Percentiles rank a stretch among this genome's conserved stretches.
Conservation (phyloP, 2,329 filamentous ascomycete genomes). For the Apiospora koreana region DNA sequence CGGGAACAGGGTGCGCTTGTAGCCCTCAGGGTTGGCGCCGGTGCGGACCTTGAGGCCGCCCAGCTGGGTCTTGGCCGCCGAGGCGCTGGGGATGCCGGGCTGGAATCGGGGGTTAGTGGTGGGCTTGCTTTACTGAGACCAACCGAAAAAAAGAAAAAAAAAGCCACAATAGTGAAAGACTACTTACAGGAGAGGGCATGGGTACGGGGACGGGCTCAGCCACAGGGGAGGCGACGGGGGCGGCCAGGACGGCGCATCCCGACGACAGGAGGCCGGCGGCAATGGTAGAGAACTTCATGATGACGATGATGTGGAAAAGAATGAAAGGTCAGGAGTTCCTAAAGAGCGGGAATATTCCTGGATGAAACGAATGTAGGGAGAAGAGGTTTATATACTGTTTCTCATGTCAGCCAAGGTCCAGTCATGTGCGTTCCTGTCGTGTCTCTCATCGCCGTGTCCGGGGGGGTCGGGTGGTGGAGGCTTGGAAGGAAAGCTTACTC, state of each 20-base stretch:
- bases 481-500: neutral
- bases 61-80: slow-evolving; percentile 60
- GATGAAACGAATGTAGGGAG: neutral
- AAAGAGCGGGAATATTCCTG: neutral
- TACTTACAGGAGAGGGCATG: slow-evolving; percentile 28
- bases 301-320: slow-evolving; percentile 8
- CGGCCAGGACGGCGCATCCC: slow-evolving; percentile 24
- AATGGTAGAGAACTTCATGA: slow-evolving; percentile 26
- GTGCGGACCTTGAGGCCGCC: slow-evolving; percentile 58
- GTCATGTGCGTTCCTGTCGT: neutral
- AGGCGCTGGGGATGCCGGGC: slow-evolving; percentile 63
- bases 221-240: slow-evolving; percentile 18
- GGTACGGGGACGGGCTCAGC: slow-evolving; percentile 16
- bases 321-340: neutral
- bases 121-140: neutral
- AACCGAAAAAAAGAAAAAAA: no score
- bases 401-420: neutral
- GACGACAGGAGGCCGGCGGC: slow-evolving; percentile 27
- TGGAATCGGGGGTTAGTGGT: slow-evolving; percentile 21
- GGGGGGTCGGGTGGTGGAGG: neutral
- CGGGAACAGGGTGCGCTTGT: slow-evolving; percentile 69
- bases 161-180: neutral
- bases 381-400: neutral
- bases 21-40: slow-evolving; percentile 55
- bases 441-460: neutral